Percentiles rank a stretch among this genome's conserved stretches.
Evolutionary conservation across 2,329 filamentous ascomycete species (phyloP).

Genomic region (Penicillium sp.): DNA sequence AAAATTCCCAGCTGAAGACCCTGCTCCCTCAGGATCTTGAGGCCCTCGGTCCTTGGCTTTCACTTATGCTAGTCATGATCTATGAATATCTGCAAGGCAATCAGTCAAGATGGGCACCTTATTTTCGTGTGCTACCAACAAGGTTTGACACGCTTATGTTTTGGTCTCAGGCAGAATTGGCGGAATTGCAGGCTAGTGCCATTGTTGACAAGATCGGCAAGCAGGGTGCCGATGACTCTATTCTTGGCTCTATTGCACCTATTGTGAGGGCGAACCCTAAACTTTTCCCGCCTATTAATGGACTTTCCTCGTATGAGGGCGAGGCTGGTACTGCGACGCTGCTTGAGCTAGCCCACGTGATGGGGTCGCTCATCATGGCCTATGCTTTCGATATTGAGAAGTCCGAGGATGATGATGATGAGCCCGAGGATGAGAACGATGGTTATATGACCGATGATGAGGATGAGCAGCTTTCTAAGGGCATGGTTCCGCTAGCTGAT

Average conservation of each 20-base stretch:
- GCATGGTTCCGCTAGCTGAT: conserved; percentile 89
- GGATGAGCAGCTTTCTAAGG: conserved; percentile 66
- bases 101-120: conserved; percentile 70
- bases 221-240: conserved; percentile 66
- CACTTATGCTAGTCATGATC: conserved; percentile 74
- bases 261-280: conserved; percentile 45
- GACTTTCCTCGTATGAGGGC: conserved; percentile 43
- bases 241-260: conserved; percentile 57
- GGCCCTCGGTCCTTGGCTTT: conserved; percentile 51
- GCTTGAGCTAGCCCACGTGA: conserved; percentile 65
- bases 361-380: conserved; percentile 88
- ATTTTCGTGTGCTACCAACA: conserved; percentile 71
- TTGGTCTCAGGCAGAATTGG: conserved; percentile 70
- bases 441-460: conserved; percentile 61
- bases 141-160: conserved; percentile 87
- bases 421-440: conserved; percentile 49
- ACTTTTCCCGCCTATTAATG: conserved; percentile 41
- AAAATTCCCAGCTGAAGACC: conserved; percentile 67
- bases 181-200: conserved; percentile 71
- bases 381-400: conserved; percentile 82
- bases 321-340: conserved; percentile 47
- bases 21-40: conserved; percentile 57
- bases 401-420: conserved; percentile 57
- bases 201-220: conserved; percentile 76
- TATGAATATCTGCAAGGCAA: conserved; percentile 65